phyloP scores from a whole-genome alignment of 1,284 basidiomycete genomes.

The Ganoderma sp. region DNA sequence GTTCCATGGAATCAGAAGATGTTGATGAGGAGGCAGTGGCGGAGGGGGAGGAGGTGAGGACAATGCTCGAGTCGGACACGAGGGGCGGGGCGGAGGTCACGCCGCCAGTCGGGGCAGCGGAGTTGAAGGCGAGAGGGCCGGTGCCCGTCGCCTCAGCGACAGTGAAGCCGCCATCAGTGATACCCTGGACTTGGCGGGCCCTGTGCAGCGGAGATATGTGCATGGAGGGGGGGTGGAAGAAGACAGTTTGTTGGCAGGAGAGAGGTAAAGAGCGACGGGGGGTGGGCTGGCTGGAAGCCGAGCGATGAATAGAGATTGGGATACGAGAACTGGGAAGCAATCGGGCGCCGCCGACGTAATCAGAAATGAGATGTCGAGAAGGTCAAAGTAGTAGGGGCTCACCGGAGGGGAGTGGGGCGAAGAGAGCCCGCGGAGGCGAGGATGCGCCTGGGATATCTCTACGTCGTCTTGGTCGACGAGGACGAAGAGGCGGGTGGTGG shows the following conservation, averaged over 20 bases:
- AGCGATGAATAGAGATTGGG: slow-evolving; percentile 31
- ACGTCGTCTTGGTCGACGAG: slow-evolving; percentile 33
- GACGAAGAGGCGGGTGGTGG: slow-evolving; percentile 21
- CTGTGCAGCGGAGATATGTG: slow-evolving; percentile 31
- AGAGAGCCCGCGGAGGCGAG: slow-evolving; percentile 24
- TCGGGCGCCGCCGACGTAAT: slow-evolving; percentile 15
- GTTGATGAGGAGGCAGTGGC: slow-evolving; percentile 23
- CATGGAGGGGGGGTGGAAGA: slow-evolving; percentile 31
- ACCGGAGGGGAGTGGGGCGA: slow-evolving; percentile 22
- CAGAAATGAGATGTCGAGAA: slow-evolving; percentile 6
- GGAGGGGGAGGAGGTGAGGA: slow-evolving; percentile 23
- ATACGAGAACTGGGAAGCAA: slow-evolving; percentile 20
- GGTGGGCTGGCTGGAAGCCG: slow-evolving; percentile 35
- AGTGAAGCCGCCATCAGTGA: slow-evolving; percentile 10
- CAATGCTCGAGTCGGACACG: slow-evolving; percentile 20
- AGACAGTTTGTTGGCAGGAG: slow-evolving; percentile 21
- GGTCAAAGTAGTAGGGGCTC: slow-evolving; percentile 8
- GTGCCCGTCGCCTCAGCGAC: slow-evolving; percentile 7
- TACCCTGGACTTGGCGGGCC: slow-evolving; percentile 25
- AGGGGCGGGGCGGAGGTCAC: slow-evolving; percentile 22
- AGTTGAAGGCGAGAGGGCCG: slow-evolving; percentile 28
- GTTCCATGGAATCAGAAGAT: slow-evolving; percentile 6
- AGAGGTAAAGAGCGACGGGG: slow-evolving; percentile 40
- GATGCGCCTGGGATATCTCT: slow-evolving; percentile 22
- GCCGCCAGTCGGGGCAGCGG: slow-evolving; percentile 16